phyloP scores from a whole-genome alignment of 1,284 basidiomycete genomes.

The Sparassis latifolia region DNA sequence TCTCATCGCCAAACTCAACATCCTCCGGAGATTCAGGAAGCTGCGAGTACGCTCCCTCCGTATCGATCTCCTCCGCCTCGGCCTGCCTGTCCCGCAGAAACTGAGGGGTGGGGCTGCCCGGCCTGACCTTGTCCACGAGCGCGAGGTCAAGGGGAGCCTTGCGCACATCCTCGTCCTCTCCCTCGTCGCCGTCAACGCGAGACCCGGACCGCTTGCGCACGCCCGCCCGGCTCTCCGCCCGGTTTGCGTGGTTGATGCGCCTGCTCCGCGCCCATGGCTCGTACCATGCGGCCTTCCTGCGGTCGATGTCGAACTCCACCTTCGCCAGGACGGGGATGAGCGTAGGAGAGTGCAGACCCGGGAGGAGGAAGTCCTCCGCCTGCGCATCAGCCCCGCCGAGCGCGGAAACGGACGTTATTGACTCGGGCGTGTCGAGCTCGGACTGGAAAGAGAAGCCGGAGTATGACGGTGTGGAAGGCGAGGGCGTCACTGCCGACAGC shows the following conservation, averaged over 20 bases:
- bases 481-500: slow-evolving; percentile 39
- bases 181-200: slow-evolving; percentile 11
- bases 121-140: slow-evolving; percentile 44
- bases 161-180: slow-evolving; percentile 14
- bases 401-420: slow-evolving; percentile 36
- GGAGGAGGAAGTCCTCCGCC: slow-evolving; percentile 50
- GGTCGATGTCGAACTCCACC: slow-evolving; percentile 84
- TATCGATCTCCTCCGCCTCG: slow-evolving; percentile 14
- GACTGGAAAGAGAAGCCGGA: slow-evolving; percentile 41
- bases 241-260: slow-evolving; percentile 48
- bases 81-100: slow-evolving; percentile 21
- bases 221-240: slow-evolving; percentile 37
- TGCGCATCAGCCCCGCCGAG: slow-evolving; percentile 19
- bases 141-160: slow-evolving; percentile 40
- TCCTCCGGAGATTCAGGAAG: slow-evolving; percentile 28
- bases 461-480: slow-evolving; percentile 45
- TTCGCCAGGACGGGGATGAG: slow-evolving; percentile 79
- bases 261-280: slow-evolving; percentile 69
- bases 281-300: slow-evolving; percentile 71
- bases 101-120: slow-evolving; percentile 26
- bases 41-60: slow-evolving; percentile 26
- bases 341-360: slow-evolving; percentile 55
- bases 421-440: slow-evolving; percentile 54
- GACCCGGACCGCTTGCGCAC: slow-evolving; percentile 21
- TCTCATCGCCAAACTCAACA: slow-evolving; percentile 11